These are phyloP conservation scores for Russula sp. DNA, from an alignment of 768 basidiomycete species.

Conservation along the genomic window DNA sequence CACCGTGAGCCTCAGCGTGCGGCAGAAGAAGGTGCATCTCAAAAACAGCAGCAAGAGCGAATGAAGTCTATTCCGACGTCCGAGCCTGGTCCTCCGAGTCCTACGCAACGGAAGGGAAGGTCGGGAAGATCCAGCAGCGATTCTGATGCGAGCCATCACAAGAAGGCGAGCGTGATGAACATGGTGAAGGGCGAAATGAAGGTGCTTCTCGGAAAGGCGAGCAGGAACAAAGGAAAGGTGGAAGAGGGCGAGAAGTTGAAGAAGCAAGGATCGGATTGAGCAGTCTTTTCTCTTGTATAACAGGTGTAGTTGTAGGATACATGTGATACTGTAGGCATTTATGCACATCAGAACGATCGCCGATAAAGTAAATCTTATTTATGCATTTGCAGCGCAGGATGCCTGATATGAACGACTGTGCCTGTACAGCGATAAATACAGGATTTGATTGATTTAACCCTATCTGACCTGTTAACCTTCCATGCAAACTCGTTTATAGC, in stretches of 20 bases:
- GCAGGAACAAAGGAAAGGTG: conserved; percentile 21
- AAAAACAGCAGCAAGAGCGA: not conserved
- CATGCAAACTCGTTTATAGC: too few species aligned
- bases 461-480: too few species aligned
- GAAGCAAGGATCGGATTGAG: conserved; percentile 7
- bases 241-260: conserved; percentile 26
- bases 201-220: conserved; percentile 25
- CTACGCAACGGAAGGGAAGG: conserved; percentile 11
- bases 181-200: conserved; percentile 27
- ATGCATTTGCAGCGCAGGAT: not conserved
- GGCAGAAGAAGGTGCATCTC: not conserved
- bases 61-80: not conserved
- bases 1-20: not conserved
- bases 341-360: not conserved
- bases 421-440: not conserved
- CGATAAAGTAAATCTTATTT: not conserved
- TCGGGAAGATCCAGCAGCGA: conserved; percentile 24
- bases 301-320: conserved; percentile 14
- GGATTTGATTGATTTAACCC: too few species aligned
- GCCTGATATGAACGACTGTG: not conserved
- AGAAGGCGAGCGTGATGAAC: conserved; percentile 21
- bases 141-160: conserved; percentile 21
- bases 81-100: not conserved
- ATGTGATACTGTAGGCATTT: not conserved
- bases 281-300: not conserved